Percentiles rank a stretch among this genome's conserved stretches.
phyloP scores from a whole-genome alignment of 257 asterid genomes.

The Catharanthus roseus region DNA sequence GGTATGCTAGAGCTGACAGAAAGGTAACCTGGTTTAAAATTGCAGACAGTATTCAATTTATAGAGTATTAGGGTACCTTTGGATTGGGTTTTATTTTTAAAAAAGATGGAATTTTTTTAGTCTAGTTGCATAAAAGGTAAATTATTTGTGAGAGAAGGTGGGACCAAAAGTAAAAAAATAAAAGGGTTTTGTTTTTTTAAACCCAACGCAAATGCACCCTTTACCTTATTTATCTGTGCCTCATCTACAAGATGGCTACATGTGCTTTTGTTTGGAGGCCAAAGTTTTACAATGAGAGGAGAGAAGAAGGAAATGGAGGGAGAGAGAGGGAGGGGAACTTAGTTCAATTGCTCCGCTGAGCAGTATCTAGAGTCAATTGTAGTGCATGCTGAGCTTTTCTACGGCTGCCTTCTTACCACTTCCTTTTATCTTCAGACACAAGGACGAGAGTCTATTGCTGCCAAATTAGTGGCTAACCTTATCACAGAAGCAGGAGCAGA shows the following conservation, averaged over 20 bases:
- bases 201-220: too few relatives aligned
- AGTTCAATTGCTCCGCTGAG: neutral
- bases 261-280: neutral
- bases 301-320: neutral
- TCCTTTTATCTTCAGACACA: constrained; percentile 50
- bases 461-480: constrained; percentile 79
- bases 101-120: too few relatives aligned
- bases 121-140: too few relatives aligned
- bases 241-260: too few relatives aligned
- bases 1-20: constrained; percentile 93
- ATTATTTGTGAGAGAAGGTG: too few relatives aligned
- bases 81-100: too few relatives aligned
- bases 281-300: neutral
- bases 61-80: neutral
- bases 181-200: too few relatives aligned
- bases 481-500: constrained; percentile 89
- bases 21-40: constrained; percentile 43
- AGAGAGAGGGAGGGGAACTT: neutral
- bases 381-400: constrained; percentile 7
- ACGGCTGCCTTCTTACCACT: neutral
- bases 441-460: constrained; percentile 92
- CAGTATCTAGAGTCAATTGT: neutral
- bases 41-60: neutral
- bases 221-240: neutral
- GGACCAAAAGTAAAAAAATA: too few relatives aligned